Evolutionary conservation across 2,329 filamentous ascomycete species (phyloP).

Genomic region (Phymatotrichopsis omnivora): DNA sequence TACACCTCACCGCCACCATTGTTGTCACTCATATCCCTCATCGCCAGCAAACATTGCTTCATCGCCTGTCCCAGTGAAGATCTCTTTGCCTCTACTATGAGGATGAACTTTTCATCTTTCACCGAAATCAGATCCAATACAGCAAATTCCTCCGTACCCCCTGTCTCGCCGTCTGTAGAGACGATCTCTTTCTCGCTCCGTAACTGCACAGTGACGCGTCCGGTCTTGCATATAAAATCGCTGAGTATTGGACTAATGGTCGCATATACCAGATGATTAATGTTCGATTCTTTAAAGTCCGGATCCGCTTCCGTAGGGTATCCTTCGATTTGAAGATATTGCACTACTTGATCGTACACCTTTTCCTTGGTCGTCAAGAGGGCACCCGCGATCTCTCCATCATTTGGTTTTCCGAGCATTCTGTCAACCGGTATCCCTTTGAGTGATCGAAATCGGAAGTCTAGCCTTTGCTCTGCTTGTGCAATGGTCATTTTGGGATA

Average conservation of each 20-base stretch:
- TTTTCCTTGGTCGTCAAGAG: slow-evolving; percentile 7
- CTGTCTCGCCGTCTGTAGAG: slow-evolving; percentile 8
- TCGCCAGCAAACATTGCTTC: slow-evolving; percentile 11
- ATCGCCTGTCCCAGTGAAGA: too few species aligned
- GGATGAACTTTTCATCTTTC: slow-evolving; percentile 8
- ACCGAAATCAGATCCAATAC: too few species aligned
- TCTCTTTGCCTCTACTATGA: slow-evolving; percentile 11
- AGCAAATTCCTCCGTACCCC: slow-evolving; percentile 4
- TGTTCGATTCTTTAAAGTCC: slow-evolving; percentile 12
- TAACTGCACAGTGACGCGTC: slow-evolving; percentile 5
- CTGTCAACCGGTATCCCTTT: slow-evolving; percentile 4
- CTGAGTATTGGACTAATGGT: slow-evolving; percentile 9
- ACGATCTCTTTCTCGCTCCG: slow-evolving; percentile 4
- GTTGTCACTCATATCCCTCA: slow-evolving; percentile 16
- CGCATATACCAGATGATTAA: slow-evolving; percentile 11
- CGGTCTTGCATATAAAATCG: slow-evolving; percentile 12
- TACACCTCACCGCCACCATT: slow-evolving; percentile 9
- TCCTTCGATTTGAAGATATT: slow-evolving; percentile 19
- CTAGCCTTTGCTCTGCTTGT: too few species aligned
- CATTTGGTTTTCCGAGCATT: slow-evolving; percentile 6
- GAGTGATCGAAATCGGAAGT: slow-evolving; percentile 2
- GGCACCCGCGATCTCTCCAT: not conserved
- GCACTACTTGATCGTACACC: slow-evolving; percentile 11
- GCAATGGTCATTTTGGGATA: too few species aligned
- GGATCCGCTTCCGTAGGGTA: slow-evolving; percentile 14